Evolutionary conservation across 2,329 filamentous ascomycete genomes (phyloP).

Genomic region (Monilinia fructigena): DNA sequence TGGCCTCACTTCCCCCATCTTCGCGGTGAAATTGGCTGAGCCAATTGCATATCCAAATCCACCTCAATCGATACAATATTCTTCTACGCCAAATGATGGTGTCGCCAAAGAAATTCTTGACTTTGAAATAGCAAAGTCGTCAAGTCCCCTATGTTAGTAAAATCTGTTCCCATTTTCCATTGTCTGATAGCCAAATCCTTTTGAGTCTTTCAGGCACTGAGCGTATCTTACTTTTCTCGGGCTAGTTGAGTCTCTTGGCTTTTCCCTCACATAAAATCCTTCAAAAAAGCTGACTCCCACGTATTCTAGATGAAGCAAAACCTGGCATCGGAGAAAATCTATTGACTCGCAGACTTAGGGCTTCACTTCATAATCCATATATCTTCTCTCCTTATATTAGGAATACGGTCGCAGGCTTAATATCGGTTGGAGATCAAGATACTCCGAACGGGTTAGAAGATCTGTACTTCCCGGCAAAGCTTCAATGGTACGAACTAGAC

Average conservation of each 20-base stretch:
- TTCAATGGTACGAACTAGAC: constrained; percentile 18
- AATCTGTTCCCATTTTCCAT: neutral
- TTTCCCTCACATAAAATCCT: neutral
- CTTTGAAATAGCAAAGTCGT: neutral
- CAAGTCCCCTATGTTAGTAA: neutral
- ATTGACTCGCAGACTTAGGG: constrained; percentile 14
- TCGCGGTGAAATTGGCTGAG: constrained; percentile 14
- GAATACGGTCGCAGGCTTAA: constrained; percentile 12
- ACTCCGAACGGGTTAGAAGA: neutral
- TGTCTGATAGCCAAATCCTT: neutral
- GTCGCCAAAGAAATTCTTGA: constrained; percentile 5
- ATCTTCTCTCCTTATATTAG: constrained; percentile 23
- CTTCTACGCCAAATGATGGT: constrained; percentile 9
- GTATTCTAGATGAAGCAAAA: neutral
- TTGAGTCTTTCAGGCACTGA: neutral
- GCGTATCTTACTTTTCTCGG: neutral
- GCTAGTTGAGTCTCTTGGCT: neutral
- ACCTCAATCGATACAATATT: neutral
- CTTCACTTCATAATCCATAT: constrained; percentile 20
- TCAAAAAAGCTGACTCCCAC: neutral
- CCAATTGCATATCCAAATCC: constrained; percentile 9
- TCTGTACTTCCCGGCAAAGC: constrained; percentile 16
- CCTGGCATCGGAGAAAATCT: constrained; percentile 4
- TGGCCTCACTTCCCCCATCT: neutral
- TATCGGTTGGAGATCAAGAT: neutral